These are phyloP conservation scores for Nemophila menziesii DNA, from an alignment of 257 asterid species.

Conservation along the genomic window DNA sequence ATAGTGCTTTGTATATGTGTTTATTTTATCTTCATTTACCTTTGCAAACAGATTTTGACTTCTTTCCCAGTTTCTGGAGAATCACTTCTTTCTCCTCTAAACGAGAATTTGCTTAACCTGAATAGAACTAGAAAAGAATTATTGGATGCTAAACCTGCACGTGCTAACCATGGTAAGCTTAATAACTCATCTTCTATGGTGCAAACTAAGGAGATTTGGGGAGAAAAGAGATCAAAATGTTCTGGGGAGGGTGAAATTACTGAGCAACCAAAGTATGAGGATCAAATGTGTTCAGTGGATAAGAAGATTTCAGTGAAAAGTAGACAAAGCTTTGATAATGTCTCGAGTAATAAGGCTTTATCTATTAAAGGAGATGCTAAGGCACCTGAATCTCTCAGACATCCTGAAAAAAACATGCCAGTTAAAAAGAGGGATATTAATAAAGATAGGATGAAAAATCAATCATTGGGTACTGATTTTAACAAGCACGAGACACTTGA, in stretches of 20 bases:
- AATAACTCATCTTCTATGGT: conserved; percentile 20
- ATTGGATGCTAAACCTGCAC: conserved; percentile 20
- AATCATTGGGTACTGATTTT: conserved; percentile 15
- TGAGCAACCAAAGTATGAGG: conserved; percentile 28
- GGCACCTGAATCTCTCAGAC: conserved; percentile 13
- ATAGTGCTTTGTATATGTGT: conserved; percentile 13
- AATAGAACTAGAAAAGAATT: conserved; percentile 25
- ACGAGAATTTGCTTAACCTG: conserved; percentile 43
- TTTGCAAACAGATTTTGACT: conserved; percentile 52
- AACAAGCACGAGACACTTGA: conserved; percentile 20
- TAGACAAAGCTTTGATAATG: conserved; percentile 21
- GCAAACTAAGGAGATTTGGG: conserved; percentile 20
- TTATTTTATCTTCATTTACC: conserved; percentile 6
- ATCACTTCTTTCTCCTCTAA: conserved; percentile 66
- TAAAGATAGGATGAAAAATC: conserved; percentile 28
- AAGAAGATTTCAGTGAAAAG: conserved; percentile 25
- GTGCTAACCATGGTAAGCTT: conserved; percentile 24
- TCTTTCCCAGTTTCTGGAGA: conserved; percentile 33
- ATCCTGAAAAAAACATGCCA: conserved; percentile 21
- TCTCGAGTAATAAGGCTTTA: conserved; percentile 17
- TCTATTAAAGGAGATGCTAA: conserved; percentile 17
- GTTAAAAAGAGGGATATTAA: conserved; percentile 28
- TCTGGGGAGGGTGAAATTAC: conserved; percentile 22
- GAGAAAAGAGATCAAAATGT: conserved; percentile 30
- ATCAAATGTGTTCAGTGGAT: conserved; percentile 20